Evolutionary conservation across 176 grass and related monocot genomes (phyloP).

Genomic region (Miscanthus lutarioriparius): DNA sequence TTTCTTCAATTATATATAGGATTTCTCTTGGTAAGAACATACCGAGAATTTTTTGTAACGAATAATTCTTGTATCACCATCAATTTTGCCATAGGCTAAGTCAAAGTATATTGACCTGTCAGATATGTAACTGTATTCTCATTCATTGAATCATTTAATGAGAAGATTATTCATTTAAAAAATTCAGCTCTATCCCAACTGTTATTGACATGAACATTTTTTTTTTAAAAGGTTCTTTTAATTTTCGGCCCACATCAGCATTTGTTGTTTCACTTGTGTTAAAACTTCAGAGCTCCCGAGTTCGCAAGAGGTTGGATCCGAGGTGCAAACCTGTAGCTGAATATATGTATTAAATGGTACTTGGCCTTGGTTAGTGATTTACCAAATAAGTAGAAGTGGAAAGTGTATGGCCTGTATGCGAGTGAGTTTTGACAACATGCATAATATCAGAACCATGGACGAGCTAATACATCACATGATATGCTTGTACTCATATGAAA

Average conservation of each 20-base stretch:
- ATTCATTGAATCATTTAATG: constrained; percentile 45
- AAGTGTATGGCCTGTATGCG: background rate
- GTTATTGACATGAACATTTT: background rate
- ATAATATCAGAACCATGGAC: constrained; percentile 9
- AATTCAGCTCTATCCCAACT: background rate
- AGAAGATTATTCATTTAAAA: constrained; percentile 21
- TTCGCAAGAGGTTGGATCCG: constrained; percentile 7
- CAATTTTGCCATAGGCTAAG: constrained; percentile 41
- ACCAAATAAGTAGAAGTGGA: constrained; percentile 20
- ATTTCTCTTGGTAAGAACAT: constrained; percentile 47
- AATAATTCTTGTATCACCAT: constrained; percentile 52
- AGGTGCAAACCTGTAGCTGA: background rate
- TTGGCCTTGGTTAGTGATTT: constrained; percentile 3
- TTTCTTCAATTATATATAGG: constrained; percentile 34
- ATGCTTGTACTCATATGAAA: background rate
- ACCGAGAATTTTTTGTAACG: constrained; percentile 46
- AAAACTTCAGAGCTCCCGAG: background rate
- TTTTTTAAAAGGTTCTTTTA: constrained; percentile 2
- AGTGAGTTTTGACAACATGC: background rate
- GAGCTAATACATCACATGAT: background rate
- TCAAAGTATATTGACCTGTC: constrained; percentile 31
- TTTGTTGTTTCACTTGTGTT: constrained; percentile 19
- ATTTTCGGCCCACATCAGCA: background rate
- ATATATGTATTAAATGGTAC: background rate
- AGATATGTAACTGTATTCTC: constrained; percentile 47